Conservation (phyloP, 2,329 filamentous ascomycete species). For the Beauveria rudraprayagi region DNA sequence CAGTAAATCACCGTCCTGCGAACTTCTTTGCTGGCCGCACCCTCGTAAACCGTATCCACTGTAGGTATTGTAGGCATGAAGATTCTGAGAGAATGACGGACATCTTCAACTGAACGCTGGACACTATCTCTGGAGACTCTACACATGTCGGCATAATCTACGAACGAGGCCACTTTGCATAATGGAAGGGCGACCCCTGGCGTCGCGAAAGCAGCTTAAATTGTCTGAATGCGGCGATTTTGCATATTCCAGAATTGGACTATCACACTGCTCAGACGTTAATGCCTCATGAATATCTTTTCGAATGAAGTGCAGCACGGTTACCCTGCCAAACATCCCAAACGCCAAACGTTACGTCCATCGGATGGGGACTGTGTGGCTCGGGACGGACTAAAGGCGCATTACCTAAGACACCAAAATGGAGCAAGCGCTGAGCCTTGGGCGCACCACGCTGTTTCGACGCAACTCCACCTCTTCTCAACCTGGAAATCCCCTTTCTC, state of each 20-base stretch:
- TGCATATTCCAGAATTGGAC: neutral
- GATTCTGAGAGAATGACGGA: too few species aligned
- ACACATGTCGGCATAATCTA: neutral
- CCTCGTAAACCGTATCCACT: too few species aligned
- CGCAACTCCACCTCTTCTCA: constrained; percentile 7
- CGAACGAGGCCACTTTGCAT: too few species aligned
- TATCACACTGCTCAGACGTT: neutral
- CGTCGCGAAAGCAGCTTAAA: neutral
- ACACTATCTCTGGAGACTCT: too few species aligned
- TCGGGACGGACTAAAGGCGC: neutral
- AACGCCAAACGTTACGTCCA: neutral
- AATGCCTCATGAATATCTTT: neutral
- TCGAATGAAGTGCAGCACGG: neutral
- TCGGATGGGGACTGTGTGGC: neutral
- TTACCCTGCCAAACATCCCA: neutral
- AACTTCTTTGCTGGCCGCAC: too few species aligned
- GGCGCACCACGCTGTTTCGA: constrained; percentile 7
- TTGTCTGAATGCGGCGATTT: neutral
- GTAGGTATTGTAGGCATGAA: too few species aligned
- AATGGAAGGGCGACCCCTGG: neutral
- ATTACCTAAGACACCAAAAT: constrained; percentile 10
- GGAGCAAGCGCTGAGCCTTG: constrained; percentile 7
- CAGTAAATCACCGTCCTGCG: too few species aligned
- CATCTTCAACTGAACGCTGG: too few species aligned
- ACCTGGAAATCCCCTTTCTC: constrained; percentile 3